These are phyloP conservation scores for Rickenella mellea DNA, from an alignment of 768 basidiomycete species.

Conservation along the genomic window DNA sequence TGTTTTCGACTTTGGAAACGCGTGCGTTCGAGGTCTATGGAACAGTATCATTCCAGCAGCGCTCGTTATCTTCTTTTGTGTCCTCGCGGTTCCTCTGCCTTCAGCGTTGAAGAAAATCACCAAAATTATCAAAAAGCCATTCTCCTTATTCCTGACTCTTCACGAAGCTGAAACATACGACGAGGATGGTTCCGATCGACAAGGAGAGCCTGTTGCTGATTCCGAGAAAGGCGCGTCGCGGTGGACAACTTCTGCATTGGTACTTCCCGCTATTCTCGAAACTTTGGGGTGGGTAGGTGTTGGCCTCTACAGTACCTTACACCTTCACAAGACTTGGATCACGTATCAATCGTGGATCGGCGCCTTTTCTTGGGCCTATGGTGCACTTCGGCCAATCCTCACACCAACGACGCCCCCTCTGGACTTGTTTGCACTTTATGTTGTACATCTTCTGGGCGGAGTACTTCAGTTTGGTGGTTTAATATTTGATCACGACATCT, in stretches of 20 bases:
- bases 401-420: conserved; percentile 50
- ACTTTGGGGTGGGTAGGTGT: conserved; percentile 47
- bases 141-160: conserved; percentile 16
- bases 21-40: conserved; percentile 45
- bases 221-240: conserved; percentile 28
- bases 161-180: conserved; percentile 18
- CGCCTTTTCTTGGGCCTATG: conserved; percentile 59
- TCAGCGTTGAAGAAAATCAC: conserved; percentile 4
- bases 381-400: conserved; percentile 42
- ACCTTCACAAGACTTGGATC: conserved; percentile 25
- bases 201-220: conserved; percentile 1
- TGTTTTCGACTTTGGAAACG: conserved; percentile 31
- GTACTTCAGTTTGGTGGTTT: conserved; percentile 43
- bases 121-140: conserved; percentile 7
- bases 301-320: conserved; percentile 54
- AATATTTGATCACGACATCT: conserved; percentile 39
- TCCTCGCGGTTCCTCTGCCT: conserved; percentile 15
- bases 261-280: conserved; percentile 45
- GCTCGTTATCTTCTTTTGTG: conserved; percentile 33
- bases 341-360: conserved; percentile 36
- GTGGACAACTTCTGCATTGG: conserved; percentile 54
- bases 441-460: conserved; percentile 34
- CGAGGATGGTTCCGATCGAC: too few species aligned
- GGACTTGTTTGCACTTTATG: conserved; percentile 54
- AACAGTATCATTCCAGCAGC: conserved; percentile 37